phyloP scores from a whole-genome alignment of 2,329 filamentous ascomycete genomes.

The Xylaria hypoxylon region DNA sequence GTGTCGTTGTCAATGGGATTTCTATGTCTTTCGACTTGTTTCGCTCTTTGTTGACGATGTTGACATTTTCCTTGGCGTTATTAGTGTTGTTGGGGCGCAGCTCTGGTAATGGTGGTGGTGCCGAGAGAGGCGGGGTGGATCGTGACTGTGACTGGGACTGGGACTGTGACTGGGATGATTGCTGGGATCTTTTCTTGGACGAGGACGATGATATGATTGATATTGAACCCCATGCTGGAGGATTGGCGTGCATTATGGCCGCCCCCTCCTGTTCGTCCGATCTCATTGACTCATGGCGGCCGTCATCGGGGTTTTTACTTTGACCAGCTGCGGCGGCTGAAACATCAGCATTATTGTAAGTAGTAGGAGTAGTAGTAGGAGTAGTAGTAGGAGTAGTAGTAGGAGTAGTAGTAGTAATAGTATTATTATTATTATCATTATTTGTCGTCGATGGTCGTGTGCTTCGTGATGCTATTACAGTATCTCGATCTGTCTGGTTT shows the following conservation, averaged over 20 bases:
- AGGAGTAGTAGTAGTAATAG: not conserved
- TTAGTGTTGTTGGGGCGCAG: constrained; percentile 1
- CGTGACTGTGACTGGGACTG: not conserved
- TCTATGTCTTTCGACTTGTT: constrained; percentile 37
- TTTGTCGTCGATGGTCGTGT: not conserved
- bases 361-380: not conserved
- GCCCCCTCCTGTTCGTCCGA: constrained; percentile 24
- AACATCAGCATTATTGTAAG: not conserved
- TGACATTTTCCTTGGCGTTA: constrained; percentile 15
- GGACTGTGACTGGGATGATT: not conserved
- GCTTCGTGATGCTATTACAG: constrained; percentile 22
- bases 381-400: not conserved
- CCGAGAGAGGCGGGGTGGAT: constrained; percentile 14
- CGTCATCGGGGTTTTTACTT: constrained; percentile 5
- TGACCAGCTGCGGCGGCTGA: not conserved
- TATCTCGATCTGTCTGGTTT: constrained; percentile 38
- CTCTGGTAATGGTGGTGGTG: constrained; percentile 2
- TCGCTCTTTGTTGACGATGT: constrained; percentile 33
- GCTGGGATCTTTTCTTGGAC: constrained; percentile 12
- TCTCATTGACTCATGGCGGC: constrained; percentile 29
- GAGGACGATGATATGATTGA: constrained; percentile 11
- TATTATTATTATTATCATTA: not conserved
- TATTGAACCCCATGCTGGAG: constrained; percentile 14
- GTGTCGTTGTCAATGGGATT: constrained; percentile 33
- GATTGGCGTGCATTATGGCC: not conserved